phyloP scores from a whole-genome alignment of 2,329 filamentous ascomycete species.

The Ophiobolus disseminans region DNA sequence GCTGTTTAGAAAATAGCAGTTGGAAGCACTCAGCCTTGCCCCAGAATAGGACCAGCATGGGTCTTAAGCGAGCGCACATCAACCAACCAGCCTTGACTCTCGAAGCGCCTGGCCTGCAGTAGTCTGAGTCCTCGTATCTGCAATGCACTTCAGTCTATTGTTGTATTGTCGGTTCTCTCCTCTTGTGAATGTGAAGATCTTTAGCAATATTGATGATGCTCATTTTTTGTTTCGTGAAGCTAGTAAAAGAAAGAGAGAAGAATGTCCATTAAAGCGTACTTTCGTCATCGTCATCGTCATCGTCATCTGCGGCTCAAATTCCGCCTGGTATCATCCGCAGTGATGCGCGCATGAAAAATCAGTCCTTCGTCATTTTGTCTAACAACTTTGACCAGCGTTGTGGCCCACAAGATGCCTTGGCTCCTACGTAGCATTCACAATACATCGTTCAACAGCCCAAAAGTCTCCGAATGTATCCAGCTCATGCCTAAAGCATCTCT shows the following conservation, averaged over 20 bases:
- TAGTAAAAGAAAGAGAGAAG: slow-evolving; percentile 14
- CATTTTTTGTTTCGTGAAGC: slow-evolving; percentile 9
- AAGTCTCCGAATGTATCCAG: no score
- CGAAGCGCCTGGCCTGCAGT: slow-evolving; percentile 4
- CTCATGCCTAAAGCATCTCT: no score
- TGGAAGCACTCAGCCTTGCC: no score
- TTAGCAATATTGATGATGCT: slow-evolving; percentile 18
- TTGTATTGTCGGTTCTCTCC: not conserved
- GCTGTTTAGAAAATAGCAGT: no score
- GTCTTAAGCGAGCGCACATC: slow-evolving; percentile 5
- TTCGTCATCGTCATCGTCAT: slow-evolving; percentile 20
- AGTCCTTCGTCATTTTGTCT: not conserved
- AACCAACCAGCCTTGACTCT: not conserved
- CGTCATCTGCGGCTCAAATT: no score
- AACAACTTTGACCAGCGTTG: no score
- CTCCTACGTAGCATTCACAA: no score
- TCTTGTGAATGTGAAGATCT: not conserved
- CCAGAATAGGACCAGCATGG: slow-evolving; percentile 11
- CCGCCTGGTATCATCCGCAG: slow-evolving; percentile 20
- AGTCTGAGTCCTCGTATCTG: not conserved
- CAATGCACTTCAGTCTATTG: not conserved
- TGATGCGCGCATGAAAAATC: slow-evolving; percentile 12
- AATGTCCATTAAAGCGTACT: slow-evolving; percentile 22
- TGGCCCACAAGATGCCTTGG: no score
- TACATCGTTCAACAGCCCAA: no score